Evolutionary conservation across 1,284 basidiomycete genomes (phyloP), one percentile per base, ranked within the genome.

Genomic region (Cystobasidium pallidum): DNA sequence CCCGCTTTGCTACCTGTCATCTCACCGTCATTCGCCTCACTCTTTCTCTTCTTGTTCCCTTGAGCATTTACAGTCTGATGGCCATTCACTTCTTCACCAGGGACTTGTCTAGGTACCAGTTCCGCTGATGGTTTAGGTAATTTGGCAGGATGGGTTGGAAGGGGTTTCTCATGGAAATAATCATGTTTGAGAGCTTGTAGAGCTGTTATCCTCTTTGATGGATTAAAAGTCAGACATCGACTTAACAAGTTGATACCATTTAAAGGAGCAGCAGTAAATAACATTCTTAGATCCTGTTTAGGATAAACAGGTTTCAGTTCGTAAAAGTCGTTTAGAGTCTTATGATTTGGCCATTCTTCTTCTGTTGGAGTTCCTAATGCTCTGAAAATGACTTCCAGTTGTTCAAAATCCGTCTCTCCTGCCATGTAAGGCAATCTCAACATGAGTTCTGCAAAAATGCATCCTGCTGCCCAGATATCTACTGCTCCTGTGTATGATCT

Each of bases 371-470:
- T 94, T 0, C 96, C 96, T 21, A 99, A 85, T 0, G 95, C 95
- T 49, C 90, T 88, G 80, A 96, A 98, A 73, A 89, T 97, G 34
- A 91, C 93, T 78, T 92, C 94, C 30, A 99, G 83, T 80, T 99
- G 96, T 79, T 97, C 94, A 84, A 97, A 90, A 79, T 99, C 96
- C 65, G 88, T 91, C 77, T 98, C 94, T 13, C 93, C 94, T 0
- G 93, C 89, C 36, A 97, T 85, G 79, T 94, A 96, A 1, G 94
- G 94, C 39, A 88, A 91, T n/a, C 94, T 88, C 49, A 97, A 84
- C 91, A 96, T 94, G 49, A 97, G 85, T 80, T 97, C 94, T 0
- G 93, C 93, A 80, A 97, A 95, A 76, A 97, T 97, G 78, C 92
- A 94, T 0, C 94, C 94, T 3, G 95, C 89, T 21, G 92, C 92